Evolutionary conservation across 2,329 filamentous ascomycete genomes (phyloP).

Genomic region (Mycogone perniciosa): DNA sequence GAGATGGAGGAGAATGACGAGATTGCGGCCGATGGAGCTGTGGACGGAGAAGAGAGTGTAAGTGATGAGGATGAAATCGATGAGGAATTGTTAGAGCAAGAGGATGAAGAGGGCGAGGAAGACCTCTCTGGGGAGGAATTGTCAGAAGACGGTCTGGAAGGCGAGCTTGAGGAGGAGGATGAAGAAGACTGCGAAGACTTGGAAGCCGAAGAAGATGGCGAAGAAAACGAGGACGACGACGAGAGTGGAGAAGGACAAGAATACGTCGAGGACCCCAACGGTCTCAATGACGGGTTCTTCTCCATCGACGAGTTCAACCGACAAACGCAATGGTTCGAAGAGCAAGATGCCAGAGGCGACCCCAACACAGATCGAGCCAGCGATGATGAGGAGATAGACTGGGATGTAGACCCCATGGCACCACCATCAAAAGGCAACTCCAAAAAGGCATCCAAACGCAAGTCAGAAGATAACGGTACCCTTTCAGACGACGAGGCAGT

Average conservation of each 20-base stretch:
- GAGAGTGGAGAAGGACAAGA: conserved; percentile 40
- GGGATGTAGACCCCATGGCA: conserved; percentile 69
- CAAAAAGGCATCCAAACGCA: conserved; percentile 22
- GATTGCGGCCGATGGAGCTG: conserved; percentile 18
- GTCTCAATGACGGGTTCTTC: conserved; percentile 96
- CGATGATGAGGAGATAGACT: conserved; percentile 84
- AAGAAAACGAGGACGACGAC: conserved; percentile 31
- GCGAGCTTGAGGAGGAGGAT: conserved; percentile 29
- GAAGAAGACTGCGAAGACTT: conserved; percentile 28
- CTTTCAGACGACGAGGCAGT: conserved; percentile 53
- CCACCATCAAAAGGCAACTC: conserved; percentile 25
- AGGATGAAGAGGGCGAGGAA: conserved; percentile 20
- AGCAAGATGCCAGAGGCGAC: conserved; percentile 73
- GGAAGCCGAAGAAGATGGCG: conserved; percentile 22
- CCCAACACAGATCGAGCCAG: conserved; percentile 66
- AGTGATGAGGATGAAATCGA: conserved; percentile 25
- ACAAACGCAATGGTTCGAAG: conserved; percentile 82
- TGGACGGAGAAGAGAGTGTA: conserved; percentile 26
- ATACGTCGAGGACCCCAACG: conserved; percentile 58
- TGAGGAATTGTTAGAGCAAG: conserved; percentile 21
- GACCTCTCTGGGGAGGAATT: conserved; percentile 19
- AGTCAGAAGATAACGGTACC: conserved; percentile 26
- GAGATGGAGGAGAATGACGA: conserved; percentile 49
- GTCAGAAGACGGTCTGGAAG: conserved; percentile 28
- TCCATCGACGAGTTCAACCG: conserved; percentile 97